A percentile compares a stretch with the other conserved stretches of the same genome.
Conservation (phyloP, 495 filamentous ascomycete genomes). For the Entonaema liquescens region DNA sequence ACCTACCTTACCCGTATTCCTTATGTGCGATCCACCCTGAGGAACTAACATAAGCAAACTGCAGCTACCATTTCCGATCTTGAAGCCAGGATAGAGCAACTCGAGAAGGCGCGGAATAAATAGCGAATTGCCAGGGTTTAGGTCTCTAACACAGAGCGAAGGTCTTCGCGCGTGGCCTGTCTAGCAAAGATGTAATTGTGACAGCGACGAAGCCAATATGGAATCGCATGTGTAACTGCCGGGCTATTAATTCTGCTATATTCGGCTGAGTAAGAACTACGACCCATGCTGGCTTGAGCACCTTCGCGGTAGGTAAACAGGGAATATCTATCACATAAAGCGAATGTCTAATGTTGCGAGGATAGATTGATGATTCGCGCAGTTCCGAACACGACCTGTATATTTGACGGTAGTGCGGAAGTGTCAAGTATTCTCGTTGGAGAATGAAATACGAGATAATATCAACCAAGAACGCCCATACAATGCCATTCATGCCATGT, state of each 20-base stretch:
- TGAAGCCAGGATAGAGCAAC: slow-evolving; percentile 44
- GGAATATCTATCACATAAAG: not conserved
- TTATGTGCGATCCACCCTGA: not conserved
- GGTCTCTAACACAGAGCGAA: not conserved
- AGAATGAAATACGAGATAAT: slow-evolving; percentile 20
- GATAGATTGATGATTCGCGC: not conserved
- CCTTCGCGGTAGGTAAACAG: slow-evolving; percentile 8
- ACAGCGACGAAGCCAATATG: too few relatives aligned
- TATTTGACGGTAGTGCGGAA: not conserved
- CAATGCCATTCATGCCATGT: slow-evolving; percentile 25
- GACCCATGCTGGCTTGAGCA: not conserved
- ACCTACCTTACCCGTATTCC: not conserved
- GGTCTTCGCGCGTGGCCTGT: not conserved
- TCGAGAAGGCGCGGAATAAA: slow-evolving; percentile 41
- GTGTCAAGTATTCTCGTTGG: not conserved
- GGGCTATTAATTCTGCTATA: not conserved
- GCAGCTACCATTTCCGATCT: slow-evolving; percentile 47
- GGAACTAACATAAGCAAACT: slow-evolving; percentile 12
- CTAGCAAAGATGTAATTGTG: not conserved
- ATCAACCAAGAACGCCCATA: slow-evolving; percentile 31
- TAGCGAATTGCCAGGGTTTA: not conserved
- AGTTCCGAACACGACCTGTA: slow-evolving; percentile 3
- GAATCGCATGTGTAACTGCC: not conserved
- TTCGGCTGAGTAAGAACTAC: not conserved
- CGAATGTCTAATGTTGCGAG: slow-evolving; percentile 8